Evolutionary conservation across 139 green algal species (phyloP), one percentile per base, ranked within the genome.

Genomic region (Chlorokybus atmophyticus): DNA sequence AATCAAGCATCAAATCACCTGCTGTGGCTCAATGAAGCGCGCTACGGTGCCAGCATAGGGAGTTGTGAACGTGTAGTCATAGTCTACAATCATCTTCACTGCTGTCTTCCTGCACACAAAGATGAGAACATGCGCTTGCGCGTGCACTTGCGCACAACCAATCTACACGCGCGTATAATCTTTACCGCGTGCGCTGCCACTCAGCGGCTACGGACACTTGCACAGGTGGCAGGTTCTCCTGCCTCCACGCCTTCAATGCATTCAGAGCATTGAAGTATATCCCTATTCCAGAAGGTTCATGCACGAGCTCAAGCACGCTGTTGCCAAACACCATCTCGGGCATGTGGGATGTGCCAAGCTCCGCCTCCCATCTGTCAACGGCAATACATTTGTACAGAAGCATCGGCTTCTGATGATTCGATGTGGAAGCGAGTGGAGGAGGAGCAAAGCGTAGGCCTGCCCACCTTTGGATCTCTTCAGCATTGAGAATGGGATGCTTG

Each of bases 41-140:
- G 32, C 32, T 17, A 52, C 26, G 24, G 38, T 51, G 48, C 67
- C 67, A n/a, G 27, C 29, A 47, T 75, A 75, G 29, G 64, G 53
- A 0, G 67, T 75, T 6, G 67, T 74, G 59, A 69, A 75, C 32
- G 67, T 75, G 59, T 75, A 75, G 54, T 75, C 67, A 29, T 74
- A 74, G 7, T 72, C 67, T 35, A 74, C 29, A 14, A 65, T 32
- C 7, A 52, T 59, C 7, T 68, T 23, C 35, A 23, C 26, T 48
- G 14, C 29, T 66, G 54, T 48, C 8, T 27, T 17, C n/a, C 50
- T 65, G 24, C 21, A 25, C 54, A 4, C 5, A 17, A 17, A 10
- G 38, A 28, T 24, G 55, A 4, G 42, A 30, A 24, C 42, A n/a
- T n/a, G n/a, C n/a, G n/a, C n/a, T n/a, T n/a, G n/a, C n/a, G n/a